Evolutionary conservation across 257 asterid species (phyloP).

Genomic region (Mentha longifolia): DNA sequence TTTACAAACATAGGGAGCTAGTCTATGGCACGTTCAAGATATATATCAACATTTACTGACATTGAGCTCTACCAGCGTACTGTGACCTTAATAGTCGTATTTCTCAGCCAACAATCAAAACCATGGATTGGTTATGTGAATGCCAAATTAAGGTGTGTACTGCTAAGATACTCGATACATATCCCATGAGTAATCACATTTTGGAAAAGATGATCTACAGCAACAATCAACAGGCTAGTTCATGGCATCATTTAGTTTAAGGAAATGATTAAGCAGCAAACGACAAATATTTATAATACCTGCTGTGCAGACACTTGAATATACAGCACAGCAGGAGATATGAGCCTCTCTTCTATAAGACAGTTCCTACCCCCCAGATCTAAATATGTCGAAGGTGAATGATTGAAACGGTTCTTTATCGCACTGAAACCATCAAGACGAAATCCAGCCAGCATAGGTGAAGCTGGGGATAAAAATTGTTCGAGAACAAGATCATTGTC

Average conservation of each 20-base stretch:
- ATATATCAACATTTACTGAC: too few species aligned
- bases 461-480: slow-evolving; percentile 75
- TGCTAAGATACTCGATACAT: slow-evolving; percentile 1
- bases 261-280: slow-evolving; percentile 18
- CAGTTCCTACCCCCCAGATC: slow-evolving; percentile 43
- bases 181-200: not conserved
- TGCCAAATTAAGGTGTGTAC: not conserved
- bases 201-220: not conserved
- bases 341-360: slow-evolving; percentile 80
- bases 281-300: slow-evolving; percentile 50
- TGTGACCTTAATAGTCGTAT: not conserved
- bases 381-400: slow-evolving; percentile 66
- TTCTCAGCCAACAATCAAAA: not conserved
- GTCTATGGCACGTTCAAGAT: too few species aligned
- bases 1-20: too few species aligned
- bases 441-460: slow-evolving; percentile 93
- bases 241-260: not conserved
- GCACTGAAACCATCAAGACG: slow-evolving; percentile 92
- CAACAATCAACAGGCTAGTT: slow-evolving; percentile 19
- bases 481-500: slow-evolving; percentile 86
- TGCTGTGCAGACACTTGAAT: slow-evolving; percentile 91
- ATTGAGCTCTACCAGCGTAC: not conserved
- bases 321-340: slow-evolving; percentile 76
- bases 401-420: slow-evolving; percentile 77
- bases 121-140: not conserved